Conservation (phyloP, 2,329 filamentous ascomycete species). For the Daldinia sp. region DNA sequence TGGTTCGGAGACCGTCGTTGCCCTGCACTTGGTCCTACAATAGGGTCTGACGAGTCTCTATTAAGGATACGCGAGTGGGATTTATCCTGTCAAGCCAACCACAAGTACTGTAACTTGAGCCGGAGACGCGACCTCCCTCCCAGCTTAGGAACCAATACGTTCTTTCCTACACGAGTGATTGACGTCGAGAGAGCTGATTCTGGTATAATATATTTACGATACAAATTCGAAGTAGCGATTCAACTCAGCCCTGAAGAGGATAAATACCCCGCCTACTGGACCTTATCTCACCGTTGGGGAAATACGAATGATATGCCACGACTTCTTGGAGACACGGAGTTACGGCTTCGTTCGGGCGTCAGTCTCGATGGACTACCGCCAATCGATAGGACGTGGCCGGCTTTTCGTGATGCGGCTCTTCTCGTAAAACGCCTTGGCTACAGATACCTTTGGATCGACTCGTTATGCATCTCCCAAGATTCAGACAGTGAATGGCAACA, state of each 20-base stretch:
- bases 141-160: neutral
- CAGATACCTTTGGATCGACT: constrained; percentile 4
- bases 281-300: constrained; percentile 23
- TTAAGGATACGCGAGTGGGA: neutral
- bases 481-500: neutral
- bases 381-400: too few species aligned
- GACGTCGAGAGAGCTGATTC: neutral
- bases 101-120: neutral
- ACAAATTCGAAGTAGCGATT: neutral
- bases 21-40: neutral
- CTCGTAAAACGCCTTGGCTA: neutral
- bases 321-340: constrained; percentile 12
- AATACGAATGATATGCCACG: neutral
- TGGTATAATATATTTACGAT: neutral
- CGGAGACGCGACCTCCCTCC: neutral
- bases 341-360: constrained; percentile 5
- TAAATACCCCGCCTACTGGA: constrained; percentile 16
- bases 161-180: neutral
- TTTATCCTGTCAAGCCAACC: neutral
- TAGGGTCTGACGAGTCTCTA: neutral
- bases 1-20: neutral
- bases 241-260: neutral
- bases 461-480: neutral
- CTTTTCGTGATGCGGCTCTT: constrained; percentile 6
- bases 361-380: neutral